Conservation (phyloP, 305 asterid species). For the Fraxinus sp. region DNA sequence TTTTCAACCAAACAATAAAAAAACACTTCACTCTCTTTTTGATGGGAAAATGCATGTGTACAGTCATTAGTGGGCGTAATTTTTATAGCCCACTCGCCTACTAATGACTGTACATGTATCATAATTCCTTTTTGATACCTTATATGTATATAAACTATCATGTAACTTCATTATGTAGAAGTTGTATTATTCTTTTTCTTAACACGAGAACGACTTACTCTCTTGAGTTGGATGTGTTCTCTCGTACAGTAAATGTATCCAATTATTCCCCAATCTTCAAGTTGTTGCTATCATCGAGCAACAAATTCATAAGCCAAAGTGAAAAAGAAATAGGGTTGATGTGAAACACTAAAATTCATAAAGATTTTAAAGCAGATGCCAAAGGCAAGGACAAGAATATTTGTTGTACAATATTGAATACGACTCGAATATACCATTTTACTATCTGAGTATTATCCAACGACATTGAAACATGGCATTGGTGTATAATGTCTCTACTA, state of each 20-base stretch:
- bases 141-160: too few relatives aligned
- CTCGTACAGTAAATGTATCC: slow-evolving; percentile 60
- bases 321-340: neutral
- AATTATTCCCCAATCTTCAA: slow-evolving; percentile 60
- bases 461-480: neutral
- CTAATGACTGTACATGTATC: too few relatives aligned
- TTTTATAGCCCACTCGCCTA: too few relatives aligned
- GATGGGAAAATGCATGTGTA: too few relatives aligned
- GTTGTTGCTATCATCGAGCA: slow-evolving; percentile 58
- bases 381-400: neutral
- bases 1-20: neutral
- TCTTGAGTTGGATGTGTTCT: slow-evolving; percentile 47
- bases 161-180: too few relatives aligned
- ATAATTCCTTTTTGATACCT: too few relatives aligned
- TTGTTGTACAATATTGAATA: neutral
- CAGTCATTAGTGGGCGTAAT: too few relatives aligned
- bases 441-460: neutral
- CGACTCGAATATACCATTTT: neutral
- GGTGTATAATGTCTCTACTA: too few relatives aligned
- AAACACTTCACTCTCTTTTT: too few relatives aligned
- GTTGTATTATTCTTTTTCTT: too few relatives aligned
- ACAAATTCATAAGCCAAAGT: slow-evolving; percentile 45
- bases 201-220: slow-evolving; percentile 25
- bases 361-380: neutral
- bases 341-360: neutral